phyloP scores from a whole-genome alignment of 352 stramenopile species.

The Blastocystis sp. region DNA sequence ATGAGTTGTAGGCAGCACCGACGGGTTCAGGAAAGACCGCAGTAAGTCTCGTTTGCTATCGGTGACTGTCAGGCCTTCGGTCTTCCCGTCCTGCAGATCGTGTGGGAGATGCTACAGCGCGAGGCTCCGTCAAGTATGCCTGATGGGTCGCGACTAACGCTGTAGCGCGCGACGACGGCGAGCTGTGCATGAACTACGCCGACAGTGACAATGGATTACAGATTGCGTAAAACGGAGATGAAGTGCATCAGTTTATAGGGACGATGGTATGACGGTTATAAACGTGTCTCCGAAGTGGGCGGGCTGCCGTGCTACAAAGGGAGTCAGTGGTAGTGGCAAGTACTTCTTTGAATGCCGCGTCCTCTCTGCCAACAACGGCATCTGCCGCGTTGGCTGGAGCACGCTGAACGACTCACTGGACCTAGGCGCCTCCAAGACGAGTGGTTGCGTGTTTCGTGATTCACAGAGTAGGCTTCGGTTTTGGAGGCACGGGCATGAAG shows the following conservation, averaged over 20 bases:
- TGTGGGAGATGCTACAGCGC: constrained; percentile 69
- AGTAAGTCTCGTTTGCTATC: not conserved
- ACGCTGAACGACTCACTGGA: constrained; percentile 72
- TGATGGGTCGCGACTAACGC: not conserved
- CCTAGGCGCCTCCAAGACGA: constrained; percentile 79
- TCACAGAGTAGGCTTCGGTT: constrained; percentile 80
- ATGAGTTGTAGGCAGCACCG: constrained; percentile 76
- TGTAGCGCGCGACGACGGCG: constrained; percentile 26
- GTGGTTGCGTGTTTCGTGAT: not conserved
- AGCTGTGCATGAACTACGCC: constrained; percentile 56
- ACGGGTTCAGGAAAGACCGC: constrained; percentile 89
- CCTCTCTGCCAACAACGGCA: constrained; percentile 55
- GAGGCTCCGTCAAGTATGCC: constrained; percentile 3
- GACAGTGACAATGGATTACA: constrained; percentile 65
- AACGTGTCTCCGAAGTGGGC: not conserved
- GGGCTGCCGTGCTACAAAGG: constrained; percentile 50
- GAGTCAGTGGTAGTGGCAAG: constrained; percentile 62
- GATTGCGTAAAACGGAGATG: not conserved
- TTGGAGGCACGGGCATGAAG: constrained; percentile 85
- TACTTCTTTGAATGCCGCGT: constrained; percentile 69
- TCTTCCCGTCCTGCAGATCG: constrained; percentile 87
- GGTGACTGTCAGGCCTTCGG: constrained; percentile 79
- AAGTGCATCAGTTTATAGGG: not conserved
- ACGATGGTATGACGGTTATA: constrained; percentile 43
- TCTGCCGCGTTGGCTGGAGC: constrained; percentile 74